Evolutionary conservation across 805 yeast genomes (phyloP).

Genomic region (Wickerhamomyces chaumierensis): DNA sequence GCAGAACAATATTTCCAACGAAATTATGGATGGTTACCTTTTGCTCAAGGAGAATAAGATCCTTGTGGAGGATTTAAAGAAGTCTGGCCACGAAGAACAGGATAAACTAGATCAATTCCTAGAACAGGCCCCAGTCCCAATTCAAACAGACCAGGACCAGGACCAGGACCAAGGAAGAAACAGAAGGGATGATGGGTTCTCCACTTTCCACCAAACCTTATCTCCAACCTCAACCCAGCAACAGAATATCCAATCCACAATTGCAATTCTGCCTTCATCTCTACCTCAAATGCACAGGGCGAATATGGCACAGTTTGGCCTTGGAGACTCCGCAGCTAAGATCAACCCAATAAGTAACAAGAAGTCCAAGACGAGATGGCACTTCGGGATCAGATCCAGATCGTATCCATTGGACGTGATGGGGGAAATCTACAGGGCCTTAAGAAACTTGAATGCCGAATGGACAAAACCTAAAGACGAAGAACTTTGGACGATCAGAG

Average conservation of each 20-base stretch:
- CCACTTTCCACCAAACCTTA: slow-evolving; percentile 18
- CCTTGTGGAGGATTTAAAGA: slow-evolving; percentile 55
- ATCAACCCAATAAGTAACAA: slow-evolving; percentile 54
- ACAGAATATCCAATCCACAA: slow-evolving; percentile 46
- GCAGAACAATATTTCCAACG: slow-evolving; percentile 48
- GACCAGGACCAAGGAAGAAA: slow-evolving; percentile 10
- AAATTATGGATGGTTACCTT: slow-evolving; percentile 77
- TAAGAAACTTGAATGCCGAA: slow-evolving; percentile 89
- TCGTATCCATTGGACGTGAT: slow-evolving; percentile 95
- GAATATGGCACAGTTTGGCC: slow-evolving; percentile 59
- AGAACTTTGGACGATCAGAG: slow-evolving; percentile 91
- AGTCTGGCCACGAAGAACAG: slow-evolving; percentile 21
- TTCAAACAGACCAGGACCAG: slow-evolving; percentile 9
- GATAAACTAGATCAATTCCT: slow-evolving; percentile 47
- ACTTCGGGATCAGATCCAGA: slow-evolving; percentile 92
- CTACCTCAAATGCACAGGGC: slow-evolving; percentile 92
- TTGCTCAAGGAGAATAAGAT: slow-evolving; percentile 71
- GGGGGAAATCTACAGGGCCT: slow-evolving; percentile 95
- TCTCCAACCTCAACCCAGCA: slow-evolving; percentile 17
- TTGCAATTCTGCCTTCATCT: slow-evolving; percentile 88
- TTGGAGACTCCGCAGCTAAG: slow-evolving; percentile 31
- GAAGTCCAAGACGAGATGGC: slow-evolving; percentile 94
- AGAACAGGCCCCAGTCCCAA: slow-evolving; percentile 52
- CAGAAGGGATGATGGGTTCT: slow-evolving; percentile 21
- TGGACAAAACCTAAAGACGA: slow-evolving; percentile 95